Evolutionary conservation across 495 filamentous ascomycete genomes (phyloP), one percentile per base, ranked within the genome.

Genomic region (Tricharina praecox): DNA sequence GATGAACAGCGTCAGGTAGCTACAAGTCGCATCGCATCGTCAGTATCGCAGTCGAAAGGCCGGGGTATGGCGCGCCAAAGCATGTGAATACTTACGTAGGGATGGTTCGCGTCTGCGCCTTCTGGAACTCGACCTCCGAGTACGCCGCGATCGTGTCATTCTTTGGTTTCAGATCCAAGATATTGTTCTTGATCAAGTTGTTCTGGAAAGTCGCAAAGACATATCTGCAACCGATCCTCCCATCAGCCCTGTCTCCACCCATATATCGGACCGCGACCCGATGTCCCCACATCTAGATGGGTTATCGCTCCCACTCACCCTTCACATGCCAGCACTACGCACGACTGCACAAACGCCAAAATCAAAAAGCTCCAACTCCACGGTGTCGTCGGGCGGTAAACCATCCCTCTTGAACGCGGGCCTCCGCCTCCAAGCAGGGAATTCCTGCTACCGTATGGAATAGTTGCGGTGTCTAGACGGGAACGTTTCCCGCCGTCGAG

Each of bases 1-100:
- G 61, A 94, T 92, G 66, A 95, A 92, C n/a, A 97, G 72, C 9
- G 88, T 79, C 20, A 97, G 70, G 64, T 95, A 95, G 11, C 85
- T 93, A 20, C 23, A 44, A 4, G 19, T 32, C 11, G 23, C 24
- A 25, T 40, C n/a, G 7, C 23, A 42, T 34, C 32, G 9, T 32
- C 34, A 45, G 23, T 9, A 26, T 32, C 15, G 33, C 39, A 26
- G 30, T 5, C 10, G 20, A n/a, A n/a, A n/a, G n/a, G n/a, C n/a
- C n/a, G n/a, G n/a, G n/a, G n/a, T n/a, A n/a, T n/a, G n/a, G n/a
- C n/a, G n/a, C n/a, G n/a, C n/a, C n/a, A n/a, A 21, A 21, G 18
- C 33, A 37, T 25, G 10, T 1, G 8, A 3, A 15, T 26, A 61
- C 53, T 37, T 61, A 65, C 47, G 65, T 66, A 24, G 62, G 62